Base-by-base conservation (phyloP, 352 stramenopile species). In the Pythium apleroticum region DNA sequence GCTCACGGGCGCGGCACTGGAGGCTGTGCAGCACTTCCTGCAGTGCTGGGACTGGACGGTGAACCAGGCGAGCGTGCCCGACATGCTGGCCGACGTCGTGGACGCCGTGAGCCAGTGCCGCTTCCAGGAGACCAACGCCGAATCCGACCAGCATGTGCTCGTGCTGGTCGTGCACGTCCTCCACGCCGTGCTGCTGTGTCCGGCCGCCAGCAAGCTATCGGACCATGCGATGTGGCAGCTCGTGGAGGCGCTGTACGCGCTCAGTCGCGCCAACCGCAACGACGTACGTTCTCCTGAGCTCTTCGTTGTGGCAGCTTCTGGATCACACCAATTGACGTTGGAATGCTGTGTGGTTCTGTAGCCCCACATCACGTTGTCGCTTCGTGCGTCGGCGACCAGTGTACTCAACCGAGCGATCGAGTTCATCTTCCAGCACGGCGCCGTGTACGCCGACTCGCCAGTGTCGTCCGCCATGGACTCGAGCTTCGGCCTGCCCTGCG, bases 1-100 rank as follows among this genome's bases (percentile, higher is more conserved):
- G 14, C 87, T 99, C 24, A 99, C 96, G 1, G 88, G 88, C 5
- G 90, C 91, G 8, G 93, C 97, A 15, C 80, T 99, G 24, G 89
- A 95, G 45, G 91, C 94, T 1, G 80, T 99, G 57, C 92, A 98
- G 80, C 98, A 98, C 65, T 98, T 99, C 54, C 74, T 99, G 30
- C 81, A 97, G 15, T 95, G 62, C 45, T 93, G 83, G 82, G 77
- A 83, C 19, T 93, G 84, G 84, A 19, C 58, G 17, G 43, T 73
- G 17, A 69, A 73, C n/a, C 72, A 66, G 17, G 43, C 46, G 37
- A 67, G 33, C 30, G 61, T 75, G 41, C 66, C 72, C 0, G 83
- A 95, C 43, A 80, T 78, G 15, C 60, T 91, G 4, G 78, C 83
- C 8, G 87, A 95, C 45, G 88, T 99, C 68, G 93, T 98, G 14